phyloP scores from a whole-genome alignment of 495 filamentous ascomycete genomes.

The Penicillium tannophilum region DNA sequence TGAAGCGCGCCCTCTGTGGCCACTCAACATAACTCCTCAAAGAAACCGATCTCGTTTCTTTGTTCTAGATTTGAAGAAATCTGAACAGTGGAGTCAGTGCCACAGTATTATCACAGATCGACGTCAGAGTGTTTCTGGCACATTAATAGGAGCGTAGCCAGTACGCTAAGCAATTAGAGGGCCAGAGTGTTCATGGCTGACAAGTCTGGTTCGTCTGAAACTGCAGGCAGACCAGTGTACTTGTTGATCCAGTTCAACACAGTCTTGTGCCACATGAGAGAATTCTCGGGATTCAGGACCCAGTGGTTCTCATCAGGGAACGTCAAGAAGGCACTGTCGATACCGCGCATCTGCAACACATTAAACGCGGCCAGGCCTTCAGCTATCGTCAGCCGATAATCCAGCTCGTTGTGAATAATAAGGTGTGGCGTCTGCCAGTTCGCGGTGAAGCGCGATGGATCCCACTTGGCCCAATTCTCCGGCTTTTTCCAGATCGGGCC shows the following conservation, averaged over 20 bases:
- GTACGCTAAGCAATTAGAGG: constrained; percentile 18
- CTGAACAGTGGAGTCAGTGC: neutral
- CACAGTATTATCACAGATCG: constrained; percentile 1
- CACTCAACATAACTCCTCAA: constrained; percentile 5
- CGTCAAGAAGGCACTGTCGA: constrained; percentile 61
- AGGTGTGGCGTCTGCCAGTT: constrained; percentile 87
- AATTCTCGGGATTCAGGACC: constrained; percentile 92
- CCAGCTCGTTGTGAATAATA: constrained; percentile 88
- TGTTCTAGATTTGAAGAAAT: constrained; percentile 14
- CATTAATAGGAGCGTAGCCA: constrained; percentile 1
- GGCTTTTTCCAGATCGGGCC: constrained; percentile 75
- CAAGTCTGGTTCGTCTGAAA: constrained; percentile 30
- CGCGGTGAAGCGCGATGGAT: constrained; percentile 67
- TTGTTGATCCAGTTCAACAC: constrained; percentile 91
- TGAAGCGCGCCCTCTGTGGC: constrained; percentile 6
- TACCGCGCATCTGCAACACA: constrained; percentile 67
- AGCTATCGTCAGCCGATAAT: constrained; percentile 81
- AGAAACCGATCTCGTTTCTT: constrained; percentile 5
- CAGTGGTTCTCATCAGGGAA: constrained; percentile 89
- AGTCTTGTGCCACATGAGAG: constrained; percentile 85
- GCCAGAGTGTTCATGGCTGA: constrained; percentile 22
- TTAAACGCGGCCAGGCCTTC: constrained; percentile 91
- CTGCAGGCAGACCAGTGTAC: constrained; percentile 59
- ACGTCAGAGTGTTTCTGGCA: constrained; percentile 7
- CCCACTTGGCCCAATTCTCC: constrained; percentile 78